Base-by-base conservation (phyloP, 164 flowering plant genomes). In the Vitis rotundifolia region DNA sequence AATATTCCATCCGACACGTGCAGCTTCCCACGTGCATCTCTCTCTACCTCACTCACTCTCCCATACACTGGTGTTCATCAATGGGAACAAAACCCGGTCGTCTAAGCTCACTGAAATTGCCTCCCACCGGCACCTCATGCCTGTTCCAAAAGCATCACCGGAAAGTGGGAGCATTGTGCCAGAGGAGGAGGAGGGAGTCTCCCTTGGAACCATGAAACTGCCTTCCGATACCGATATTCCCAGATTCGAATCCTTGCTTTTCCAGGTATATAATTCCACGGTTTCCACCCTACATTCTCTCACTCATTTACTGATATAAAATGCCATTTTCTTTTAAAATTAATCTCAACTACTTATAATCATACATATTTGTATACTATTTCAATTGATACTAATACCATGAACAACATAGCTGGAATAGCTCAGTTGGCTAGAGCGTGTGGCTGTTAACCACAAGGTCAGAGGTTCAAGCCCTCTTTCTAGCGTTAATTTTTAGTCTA, bases 121-220 rank as follows among this genome's bases (percentile, higher is more conserved):
- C 8, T 52, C 71, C 59, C 65, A 57, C 64, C 75, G 79, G 50
- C 68, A 62, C 56, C 67, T 55, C 11, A n/a, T 59, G 10, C 44
- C 64, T 28, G 68, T 73, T 14, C 18, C 68, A 14, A 83, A 76
- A 69, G 80, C 88, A 9, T 78, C 87, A 1, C 52, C 83, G 6
- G 79, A 14, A 48, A 75, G 55, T 9, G 79, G 64, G 15, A 69
- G 66, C 58, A 61, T 71, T 47, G 73, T 67, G n/a, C 53, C 78
- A 13, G 31, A 73, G 6, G 83, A 73, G 1, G 81, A 79, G 13
- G 84, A 79, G 11, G 94, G 94, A 53, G 87, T 90, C 18, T 88
- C 90, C 53, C 82, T 92, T 8, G 97, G 97, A 31, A 90, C 95
- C 63, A 79, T 92, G 91, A 90, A 90, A 61, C 72, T 92, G 75